Base-by-base conservation (phyloP, 2,329 filamentous ascomycete genomes). In the Sporothrix variecibatus region DNA sequence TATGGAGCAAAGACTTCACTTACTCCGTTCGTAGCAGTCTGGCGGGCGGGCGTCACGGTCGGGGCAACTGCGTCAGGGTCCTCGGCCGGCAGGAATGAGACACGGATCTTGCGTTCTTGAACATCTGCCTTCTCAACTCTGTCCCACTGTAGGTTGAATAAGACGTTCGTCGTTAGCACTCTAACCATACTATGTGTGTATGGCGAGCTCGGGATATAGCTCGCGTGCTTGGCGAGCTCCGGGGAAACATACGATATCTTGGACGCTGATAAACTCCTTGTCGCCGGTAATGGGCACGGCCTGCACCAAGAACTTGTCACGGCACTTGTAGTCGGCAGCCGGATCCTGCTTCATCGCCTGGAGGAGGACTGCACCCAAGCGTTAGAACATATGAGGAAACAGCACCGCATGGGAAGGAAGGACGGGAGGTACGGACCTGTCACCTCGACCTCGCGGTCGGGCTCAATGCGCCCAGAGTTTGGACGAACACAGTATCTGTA, bases 271-370 rank as follows among this genome's bases (percentile, higher is more conserved):
- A 79, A 93, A 94, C 80, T 97, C 94, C 84, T 94, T 93, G 80
- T 97, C 93, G 76, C 90, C 87, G 20, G 92, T 91, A 77, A 98
- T 93, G 65, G 91, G 87, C 6, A 79, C 75, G 15, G 78, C 76
- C 74, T 79, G 78, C 43, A 79, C 78, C 4, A 79, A 72, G 46
- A 79, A 79, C 76, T 79, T 79, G 76, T 79, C 78, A 26, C 78
- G 77, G 86, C 96, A 99, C 83, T 94, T 95, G 76, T 93, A 91
- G 82, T 97, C 95, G 74, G 87, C 83, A 26, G 95, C 89, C 73
- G 95, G 95, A 80, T 98, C 95, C 81, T 94, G 90, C 87, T 97
- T 98, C 96, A 99, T 98, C 31, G 95, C 94, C 85, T 99, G 96
- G 58, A 99, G 90, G 51, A 98, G 91, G 74, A 99, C 96, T 97